Conservation (phyloP, 1,284 basidiomycete species). For the Leccinum fuscescens region DNA sequence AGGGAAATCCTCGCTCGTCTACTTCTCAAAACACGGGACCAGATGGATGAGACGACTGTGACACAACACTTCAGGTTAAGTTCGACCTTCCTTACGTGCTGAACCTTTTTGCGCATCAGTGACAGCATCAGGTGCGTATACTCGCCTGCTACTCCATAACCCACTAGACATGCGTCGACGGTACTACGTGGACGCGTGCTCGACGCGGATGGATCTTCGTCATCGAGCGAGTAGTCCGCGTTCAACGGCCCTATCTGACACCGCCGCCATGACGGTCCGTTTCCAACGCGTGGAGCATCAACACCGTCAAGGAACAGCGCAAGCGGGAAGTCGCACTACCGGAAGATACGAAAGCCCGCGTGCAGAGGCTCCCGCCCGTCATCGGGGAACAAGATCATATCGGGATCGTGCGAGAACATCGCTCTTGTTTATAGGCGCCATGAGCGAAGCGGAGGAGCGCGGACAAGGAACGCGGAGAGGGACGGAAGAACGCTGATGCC, state of each 20-base stretch:
- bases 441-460: slow-evolving; percentile 3
- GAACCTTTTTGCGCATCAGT: neutral
- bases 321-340: slow-evolving; percentile 9
- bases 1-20: too few species aligned
- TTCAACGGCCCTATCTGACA: neutral
- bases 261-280: neutral
- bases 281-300: slow-evolving; percentile 7
- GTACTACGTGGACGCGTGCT: slow-evolving; percentile 9
- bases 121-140: slow-evolving; percentile 1
- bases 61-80: neutral
- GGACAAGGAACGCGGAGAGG: slow-evolving; percentile 5
- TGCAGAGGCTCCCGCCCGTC: slow-evolving; percentile 5
- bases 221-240: neutral
- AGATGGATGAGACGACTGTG: neutral
- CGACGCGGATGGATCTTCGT: slow-evolving; percentile 10
- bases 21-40: too few species aligned
- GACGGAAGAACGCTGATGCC: slow-evolving; percentile 6
- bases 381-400: slow-evolving; percentile 5
- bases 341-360: slow-evolving; percentile 9
- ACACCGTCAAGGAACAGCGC: slow-evolving; percentile 6
- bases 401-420: slow-evolving; percentile 9
- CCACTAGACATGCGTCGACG: neutral
- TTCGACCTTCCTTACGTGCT: neutral
- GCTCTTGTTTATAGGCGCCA: slow-evolving; percentile 1
- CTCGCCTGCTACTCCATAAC: neutral